phyloP scores from a whole-genome alignment of 2,329 filamentous ascomycete species.

The Venturia aucupariae region DNA sequence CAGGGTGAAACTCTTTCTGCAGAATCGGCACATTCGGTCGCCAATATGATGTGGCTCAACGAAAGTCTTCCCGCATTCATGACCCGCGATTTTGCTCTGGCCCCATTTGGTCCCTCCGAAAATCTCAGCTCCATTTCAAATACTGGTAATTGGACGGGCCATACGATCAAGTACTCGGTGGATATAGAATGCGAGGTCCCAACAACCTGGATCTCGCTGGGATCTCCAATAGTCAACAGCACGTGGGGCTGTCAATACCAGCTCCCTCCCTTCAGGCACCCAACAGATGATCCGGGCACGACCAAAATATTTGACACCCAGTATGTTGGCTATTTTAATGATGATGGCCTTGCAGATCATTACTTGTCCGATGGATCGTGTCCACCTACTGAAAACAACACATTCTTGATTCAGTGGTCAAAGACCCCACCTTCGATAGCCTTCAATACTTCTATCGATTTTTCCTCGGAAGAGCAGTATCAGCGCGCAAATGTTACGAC shows the following conservation, averaged over 20 bases:
- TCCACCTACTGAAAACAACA: conserved; percentile 25
- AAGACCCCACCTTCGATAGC: neutral
- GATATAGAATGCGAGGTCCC: conserved; percentile 27
- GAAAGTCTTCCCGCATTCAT: conserved; percentile 39
- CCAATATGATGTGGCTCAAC: conserved; percentile 38
- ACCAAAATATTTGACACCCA: conserved; percentile 23
- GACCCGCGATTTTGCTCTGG: conserved; percentile 32
- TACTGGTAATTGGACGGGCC: conserved; percentile 17
- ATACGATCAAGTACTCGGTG: conserved; percentile 27
- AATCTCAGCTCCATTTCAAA: neutral
- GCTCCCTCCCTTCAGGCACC: neutral
- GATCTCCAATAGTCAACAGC: conserved; percentile 18
- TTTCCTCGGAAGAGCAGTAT: no score
- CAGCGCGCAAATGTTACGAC: conserved; percentile 23
- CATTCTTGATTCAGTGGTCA: conserved; percentile 31
- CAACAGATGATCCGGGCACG: conserved; percentile 13
- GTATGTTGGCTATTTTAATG: conserved; percentile 37
- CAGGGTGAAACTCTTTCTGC: conserved; percentile 27
- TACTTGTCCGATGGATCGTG: conserved; percentile 28
- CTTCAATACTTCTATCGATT: no score
- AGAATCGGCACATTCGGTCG: conserved; percentile 36
- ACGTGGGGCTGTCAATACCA: conserved; percentile 21
- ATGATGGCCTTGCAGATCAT: conserved; percentile 24
- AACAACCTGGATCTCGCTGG: conserved; percentile 1
- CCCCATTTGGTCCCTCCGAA: conserved; percentile 32